Evolutionary conservation across 1,284 basidiomycete genomes (phyloP).

Genomic region (Ustilago cynodontis): DNA sequence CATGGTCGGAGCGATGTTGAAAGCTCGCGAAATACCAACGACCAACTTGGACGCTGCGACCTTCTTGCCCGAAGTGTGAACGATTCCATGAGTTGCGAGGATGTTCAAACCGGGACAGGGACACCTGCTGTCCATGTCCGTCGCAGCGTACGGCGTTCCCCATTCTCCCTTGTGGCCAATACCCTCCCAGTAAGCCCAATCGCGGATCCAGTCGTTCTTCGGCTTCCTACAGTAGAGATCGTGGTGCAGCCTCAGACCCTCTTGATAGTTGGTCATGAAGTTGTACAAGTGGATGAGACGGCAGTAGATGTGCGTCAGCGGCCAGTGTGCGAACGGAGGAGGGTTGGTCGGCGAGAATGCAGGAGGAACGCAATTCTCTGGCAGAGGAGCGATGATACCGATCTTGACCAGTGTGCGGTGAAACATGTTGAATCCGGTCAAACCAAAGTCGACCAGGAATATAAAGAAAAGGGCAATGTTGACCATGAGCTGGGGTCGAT

Average conservation of each 20-base stretch:
- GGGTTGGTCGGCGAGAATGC: slow-evolving; percentile 44
- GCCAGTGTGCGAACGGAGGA: slow-evolving; percentile 40
- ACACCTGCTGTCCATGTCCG: slow-evolving; percentile 32
- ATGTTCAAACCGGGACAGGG: slow-evolving; percentile 50
- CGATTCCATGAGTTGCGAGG: slow-evolving; percentile 40
- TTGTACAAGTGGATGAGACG: slow-evolving; percentile 42
- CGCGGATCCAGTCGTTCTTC: slow-evolving; percentile 47
- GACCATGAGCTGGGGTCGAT: slow-evolving; percentile 26
- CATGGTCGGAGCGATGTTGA: slow-evolving; percentile 48
- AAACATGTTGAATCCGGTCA: slow-evolving; percentile 33
- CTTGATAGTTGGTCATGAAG: slow-evolving; percentile 25
- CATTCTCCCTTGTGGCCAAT: slow-evolving; percentile 45
- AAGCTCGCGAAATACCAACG: slow-evolving; percentile 34
- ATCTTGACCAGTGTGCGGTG: slow-evolving; percentile 38
- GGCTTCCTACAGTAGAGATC: slow-evolving; percentile 34
- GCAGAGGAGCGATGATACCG: slow-evolving; percentile 19
- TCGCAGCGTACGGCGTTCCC: slow-evolving; percentile 27
- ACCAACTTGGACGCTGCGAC: slow-evolving; percentile 41
- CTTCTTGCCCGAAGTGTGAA: slow-evolving; percentile 27
- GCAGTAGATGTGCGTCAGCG: slow-evolving; percentile 43
- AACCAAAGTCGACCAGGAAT: slow-evolving; percentile 31
- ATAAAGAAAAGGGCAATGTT: slow-evolving; percentile 38
- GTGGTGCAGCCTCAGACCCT: slow-evolving; percentile 30
- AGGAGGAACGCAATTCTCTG: slow-evolving; percentile 35
- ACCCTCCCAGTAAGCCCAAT: slow-evolving; percentile 50